These are phyloP conservation scores for Geotrichum europaeum DNA, from an alignment of 1,139 yeast genomes.

Conservation along the genomic window DNA sequence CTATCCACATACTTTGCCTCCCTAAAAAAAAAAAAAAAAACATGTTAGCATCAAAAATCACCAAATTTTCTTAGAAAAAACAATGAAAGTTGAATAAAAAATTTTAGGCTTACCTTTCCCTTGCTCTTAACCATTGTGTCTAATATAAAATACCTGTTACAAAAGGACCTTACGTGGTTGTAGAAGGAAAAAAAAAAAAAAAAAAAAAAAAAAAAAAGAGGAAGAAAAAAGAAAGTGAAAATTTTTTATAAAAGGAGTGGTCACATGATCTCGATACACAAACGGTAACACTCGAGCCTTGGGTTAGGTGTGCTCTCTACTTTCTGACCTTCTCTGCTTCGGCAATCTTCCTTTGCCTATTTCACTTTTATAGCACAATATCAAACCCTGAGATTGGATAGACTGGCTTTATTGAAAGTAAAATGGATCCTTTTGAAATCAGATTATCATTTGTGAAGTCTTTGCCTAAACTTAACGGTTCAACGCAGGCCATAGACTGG, in stretches of 20 bases:
- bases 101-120: constrained; percentile 15
- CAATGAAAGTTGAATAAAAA: neutral
- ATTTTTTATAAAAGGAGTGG: neutral
- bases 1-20: constrained; percentile 15
- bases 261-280: neutral
- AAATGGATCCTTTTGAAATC: constrained; percentile 77
- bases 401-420: neutral
- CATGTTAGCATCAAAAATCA: neutral
- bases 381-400: neutral
- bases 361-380: neutral
- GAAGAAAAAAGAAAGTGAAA: neutral
- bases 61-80: neutral
- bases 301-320: neutral
- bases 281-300: neutral
- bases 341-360: neutral
- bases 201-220: neutral
- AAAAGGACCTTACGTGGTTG: neutral
- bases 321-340: neutral
- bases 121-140: constrained; percentile 15
- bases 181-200: neutral
- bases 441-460: constrained; percentile 61
- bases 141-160: neutral
- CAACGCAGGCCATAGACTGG: constrained; percentile 49
- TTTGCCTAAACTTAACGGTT: constrained; percentile 56
- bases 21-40: constrained; percentile 4